phyloP scores from a whole-genome alignment of 768 basidiomycete species.

The Crucibulum laeve region DNA sequence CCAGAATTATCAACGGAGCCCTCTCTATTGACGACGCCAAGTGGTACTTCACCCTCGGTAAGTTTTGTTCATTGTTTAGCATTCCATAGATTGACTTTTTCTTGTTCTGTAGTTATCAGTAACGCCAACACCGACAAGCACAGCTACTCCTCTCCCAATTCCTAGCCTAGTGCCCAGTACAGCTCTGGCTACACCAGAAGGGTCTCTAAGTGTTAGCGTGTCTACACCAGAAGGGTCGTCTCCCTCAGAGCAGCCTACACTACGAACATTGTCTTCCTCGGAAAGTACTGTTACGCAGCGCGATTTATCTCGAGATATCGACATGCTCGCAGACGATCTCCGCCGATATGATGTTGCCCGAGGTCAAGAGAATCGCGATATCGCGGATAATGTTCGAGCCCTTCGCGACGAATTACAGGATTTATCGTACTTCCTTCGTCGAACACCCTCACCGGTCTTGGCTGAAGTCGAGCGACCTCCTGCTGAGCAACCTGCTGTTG shows the following conservation, averaged over 20 bases:
- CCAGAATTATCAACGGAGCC: conserved; percentile 50
- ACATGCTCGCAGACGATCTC: conserved; percentile 52
- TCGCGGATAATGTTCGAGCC: conserved; percentile 63
- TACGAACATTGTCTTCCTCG: conserved; percentile 24
- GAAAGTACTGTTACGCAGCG: conserved; percentile 44
- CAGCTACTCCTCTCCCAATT: no score
- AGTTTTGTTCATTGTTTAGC: conserved; percentile 14
- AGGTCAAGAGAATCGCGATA: conserved; percentile 58
- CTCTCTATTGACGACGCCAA: conserved; percentile 48
- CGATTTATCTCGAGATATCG: conserved; percentile 46
- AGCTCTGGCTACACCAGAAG: conserved; percentile 2
- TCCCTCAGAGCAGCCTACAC: conserved; percentile 26
- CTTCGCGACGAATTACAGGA: conserved; percentile 68
- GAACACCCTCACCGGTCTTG: conserved; percentile 27
- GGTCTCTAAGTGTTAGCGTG: conserved; percentile 1
- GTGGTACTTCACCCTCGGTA: conserved; percentile 26
- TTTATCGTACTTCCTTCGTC: conserved; percentile 53
- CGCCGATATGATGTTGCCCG: conserved; percentile 49
- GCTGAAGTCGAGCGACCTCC: conserved; percentile 9
- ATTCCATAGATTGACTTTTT: conserved; percentile 1
- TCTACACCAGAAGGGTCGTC: conserved; percentile 36
- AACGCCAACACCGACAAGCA: conserved; percentile 18
- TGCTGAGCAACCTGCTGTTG: conserved; percentile 9
- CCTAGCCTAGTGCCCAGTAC: conserved; percentile 7
- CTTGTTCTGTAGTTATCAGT: conserved; percentile 7